These are phyloP conservation scores for Nigrospora oryzae DNA, from an alignment of 2,329 filamentous ascomycete genomes.

Conservation along the genomic window DNA sequence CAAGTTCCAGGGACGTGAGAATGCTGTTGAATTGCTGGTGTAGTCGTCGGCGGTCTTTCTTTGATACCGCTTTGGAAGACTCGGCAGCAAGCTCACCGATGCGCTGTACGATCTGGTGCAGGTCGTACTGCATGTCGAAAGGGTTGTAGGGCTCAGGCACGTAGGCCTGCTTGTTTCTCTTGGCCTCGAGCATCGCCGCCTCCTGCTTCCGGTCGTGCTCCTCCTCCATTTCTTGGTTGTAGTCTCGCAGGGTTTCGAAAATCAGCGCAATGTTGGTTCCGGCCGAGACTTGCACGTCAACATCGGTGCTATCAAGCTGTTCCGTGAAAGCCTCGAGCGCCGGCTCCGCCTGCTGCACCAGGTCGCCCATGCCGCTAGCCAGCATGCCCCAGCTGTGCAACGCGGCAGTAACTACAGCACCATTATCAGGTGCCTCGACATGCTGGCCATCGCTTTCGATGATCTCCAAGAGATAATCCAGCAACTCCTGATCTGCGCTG, in stretches of 20 bases:
- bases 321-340: slow-evolving; percentile 77
- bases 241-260: slow-evolving; percentile 58
- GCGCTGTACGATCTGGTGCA: slow-evolving; percentile 36
- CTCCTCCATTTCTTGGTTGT: slow-evolving; percentile 40
- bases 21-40: slow-evolving; percentile 41
- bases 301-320: slow-evolving; percentile 69
- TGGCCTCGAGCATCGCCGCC: slow-evolving; percentile 1
- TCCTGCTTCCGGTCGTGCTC: slow-evolving; percentile 21
- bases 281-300: slow-evolving; percentile 66
- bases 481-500: slow-evolving; percentile 60
- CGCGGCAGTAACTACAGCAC: slow-evolving; percentile 62
- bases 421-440: slow-evolving; percentile 63
- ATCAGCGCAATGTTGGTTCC: slow-evolving; percentile 76
- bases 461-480: slow-evolving; percentile 71
- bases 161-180: slow-evolving; percentile 1
- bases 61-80: slow-evolving; percentile 40
- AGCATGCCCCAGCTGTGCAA: slow-evolving; percentile 74
- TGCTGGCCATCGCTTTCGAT: slow-evolving; percentile 70
- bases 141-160: slow-evolving; percentile 4
- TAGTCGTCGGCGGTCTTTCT: slow-evolving; percentile 37
- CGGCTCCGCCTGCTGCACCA: slow-evolving; percentile 60
- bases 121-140: slow-evolving; percentile 37
- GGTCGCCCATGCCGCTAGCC: slow-evolving; percentile 67
- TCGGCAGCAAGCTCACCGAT: slow-evolving; percentile 38
- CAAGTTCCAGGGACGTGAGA: slow-evolving; percentile 43